Base-by-base conservation (phyloP, 2,329 filamentous ascomycete genomes). In the Arthrobotrys iridis region DNA sequence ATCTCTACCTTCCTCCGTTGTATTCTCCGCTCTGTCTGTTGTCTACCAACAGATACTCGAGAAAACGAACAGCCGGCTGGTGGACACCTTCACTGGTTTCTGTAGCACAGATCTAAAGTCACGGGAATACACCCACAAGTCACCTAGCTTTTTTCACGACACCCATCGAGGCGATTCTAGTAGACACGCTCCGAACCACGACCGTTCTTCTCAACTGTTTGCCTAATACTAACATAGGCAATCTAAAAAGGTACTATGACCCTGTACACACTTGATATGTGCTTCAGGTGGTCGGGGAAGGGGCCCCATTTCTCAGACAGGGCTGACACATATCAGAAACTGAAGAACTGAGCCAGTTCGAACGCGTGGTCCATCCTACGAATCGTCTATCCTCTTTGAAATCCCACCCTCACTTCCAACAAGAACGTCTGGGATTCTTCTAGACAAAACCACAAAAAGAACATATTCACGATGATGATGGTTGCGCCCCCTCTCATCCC, bases 41-140 rank as follows among this genome's bases (percentile, higher is more conserved):
- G 64, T 62, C 58, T 50, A 26, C 15, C 30, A 45, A 66, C 50
- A 65, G 66, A 76, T 70, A 57, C 58, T 35, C 30, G 26, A 60
- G 45, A 76, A 63, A 60, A n/a, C n/a, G 63, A 64, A 75, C 7
- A 22, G 48, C 43, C 63, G 55, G 63, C 55, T 28, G 71, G 71
- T 68, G 71, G 71, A 75, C 71, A 63, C 71, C 71, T 75, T 75
- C 40, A 75, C 40, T 75, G 71, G 71, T 75, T 45, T 59, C 48
- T 40, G 35, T 75, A 75, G 71, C 57, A 60, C 45, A 63, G 63
- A 75, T 76, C 66, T 67, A 46, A 63, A 71, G 52, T 70, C 45
- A 52, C 58, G 43, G 58, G 52, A 60, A 55, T 48, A 33, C 7
- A 52, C 8, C 24, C 35, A 30, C 26, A 26, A 63, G n/a, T 24